These are phyloP conservation scores for Aspergillus pseudoglaucus DNA, from an alignment of 2,329 filamentous ascomycete genomes.

Conservation along the genomic window DNA sequence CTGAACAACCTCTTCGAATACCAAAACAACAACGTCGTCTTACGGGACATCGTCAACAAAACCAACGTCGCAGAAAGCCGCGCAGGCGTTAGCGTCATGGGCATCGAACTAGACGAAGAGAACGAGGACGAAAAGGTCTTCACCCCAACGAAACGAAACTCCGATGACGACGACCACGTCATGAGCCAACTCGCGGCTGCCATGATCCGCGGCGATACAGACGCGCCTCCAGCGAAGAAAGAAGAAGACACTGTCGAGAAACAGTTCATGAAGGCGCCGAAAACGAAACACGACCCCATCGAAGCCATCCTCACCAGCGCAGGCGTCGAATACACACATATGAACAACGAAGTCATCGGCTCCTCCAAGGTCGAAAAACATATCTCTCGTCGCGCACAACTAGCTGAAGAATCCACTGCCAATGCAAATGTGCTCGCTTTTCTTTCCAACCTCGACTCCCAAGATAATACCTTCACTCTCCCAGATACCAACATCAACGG, in stretches of 20 bases:
- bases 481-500: conserved; percentile 2
- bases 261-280: conserved; percentile 16
- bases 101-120: conserved; percentile 63
- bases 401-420: conserved; percentile 23
- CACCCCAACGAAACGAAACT: conserved; percentile 7
- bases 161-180: conserved; percentile 58
- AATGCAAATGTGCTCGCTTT: conserved; percentile 31
- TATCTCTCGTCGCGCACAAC: conserved; percentile 68
- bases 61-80: conserved; percentile 93
- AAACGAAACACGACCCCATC: conserved; percentile 63
- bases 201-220: conserved; percentile 45
- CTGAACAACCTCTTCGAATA: conserved; percentile 80
- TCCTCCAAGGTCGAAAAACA: conserved; percentile 85
- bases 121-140: conserved; percentile 34
- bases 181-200: conserved; percentile 64
- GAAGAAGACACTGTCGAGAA: conserved; percentile 14
- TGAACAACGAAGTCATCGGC: conserved; percentile 92
- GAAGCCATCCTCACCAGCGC: conserved; percentile 82
- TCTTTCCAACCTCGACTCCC: conserved; percentile 10
- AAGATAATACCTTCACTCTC: conserved; percentile 7
- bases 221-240: conserved; percentile 19
- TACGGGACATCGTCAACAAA: conserved; percentile 96
- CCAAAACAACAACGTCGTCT: conserved; percentile 67
- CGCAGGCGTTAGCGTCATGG: conserved; percentile 73
- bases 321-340: conserved; percentile 91